Evolutionary conservation across 768 basidiomycete species (phyloP), one percentile per base, ranked within the genome.

Genomic region (Cystobasidium tubakii): DNA sequence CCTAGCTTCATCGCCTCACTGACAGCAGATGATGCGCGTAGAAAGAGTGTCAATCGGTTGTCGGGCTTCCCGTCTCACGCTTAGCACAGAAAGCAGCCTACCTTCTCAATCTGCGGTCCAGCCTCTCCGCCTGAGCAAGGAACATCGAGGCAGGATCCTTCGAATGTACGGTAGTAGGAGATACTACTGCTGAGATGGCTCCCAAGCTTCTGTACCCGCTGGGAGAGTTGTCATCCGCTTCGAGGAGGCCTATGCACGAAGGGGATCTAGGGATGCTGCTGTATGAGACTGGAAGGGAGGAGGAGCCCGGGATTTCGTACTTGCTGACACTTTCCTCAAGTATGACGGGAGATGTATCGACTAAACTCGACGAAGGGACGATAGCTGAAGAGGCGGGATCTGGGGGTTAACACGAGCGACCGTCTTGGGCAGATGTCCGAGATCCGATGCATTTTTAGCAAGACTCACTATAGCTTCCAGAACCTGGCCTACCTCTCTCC

Each of bases 121-220:
- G 31, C 39, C 60, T 71, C 23, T 33, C 27, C 36, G 69, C 69
- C 39, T 71, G 69, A 10, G 31, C 54, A 4, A 71, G 36, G 39
- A 34, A 71, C 50, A 71, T 57, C 12, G 29, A 23, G 7, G 34
- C 69, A 15, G 69, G 69, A 60, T 71, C 69, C 19, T 31, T 6
- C 10, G 66, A 44, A 36, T 57, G 31, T 2, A 39, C 2, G 1
- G 29, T 29, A 36, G 69, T 71, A 34, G 69, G 69, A 15, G 69
- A 71, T 7, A 71, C 69, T 13, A 19, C 25, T 13, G 69, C 69
- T 31, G 50, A 55, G 15, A 71, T 71, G 21, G 27, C 31, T 27
- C 69, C 69, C 21, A 71, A 15, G 29, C 69, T 71, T 39, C 25
- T 71, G 36, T 71, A 71, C 7, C 69, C 69, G 54, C 10, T 27